These are phyloP conservation scores for Gryganskiella cystojenkinii DNA, from an alignment of 192 early-diverging fungal genomes.

Conservation along the genomic window DNA sequence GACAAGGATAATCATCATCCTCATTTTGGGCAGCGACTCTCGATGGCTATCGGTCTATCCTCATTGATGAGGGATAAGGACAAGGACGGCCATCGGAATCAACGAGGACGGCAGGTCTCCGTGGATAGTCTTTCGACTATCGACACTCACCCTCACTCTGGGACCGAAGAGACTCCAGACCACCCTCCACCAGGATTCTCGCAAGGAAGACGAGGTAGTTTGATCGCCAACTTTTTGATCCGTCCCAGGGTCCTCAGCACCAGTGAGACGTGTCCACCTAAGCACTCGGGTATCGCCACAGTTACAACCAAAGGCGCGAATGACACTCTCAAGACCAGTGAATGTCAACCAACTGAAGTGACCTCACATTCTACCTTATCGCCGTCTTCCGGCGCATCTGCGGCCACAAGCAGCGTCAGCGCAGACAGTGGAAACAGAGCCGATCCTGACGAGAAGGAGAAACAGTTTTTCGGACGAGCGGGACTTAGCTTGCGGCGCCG, in stretches of 20 bases:
- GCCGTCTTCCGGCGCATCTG: too few species aligned
- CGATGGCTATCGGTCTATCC: conserved; percentile 23
- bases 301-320: neutral
- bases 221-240: conserved; percentile 19
- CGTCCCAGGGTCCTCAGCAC: conserved; percentile 7
- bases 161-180: neutral
- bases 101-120: conserved; percentile 1
- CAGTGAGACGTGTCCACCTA: conserved; percentile 4
- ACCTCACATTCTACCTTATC: too few species aligned
- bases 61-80: neutral
- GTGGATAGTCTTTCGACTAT: conserved; percentile 9
- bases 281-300: neutral
- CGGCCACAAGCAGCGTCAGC: too few species aligned
- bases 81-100: neutral
- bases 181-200: neutral
- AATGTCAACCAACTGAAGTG: neutral
- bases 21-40: conserved; percentile 28
- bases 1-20: conserved; percentile 10
- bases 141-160: neutral
- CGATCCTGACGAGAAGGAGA: too few species aligned
- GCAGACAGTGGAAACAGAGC: too few species aligned
- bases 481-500: neutral
- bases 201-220: conserved; percentile 22
- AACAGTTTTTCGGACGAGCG: too few species aligned
- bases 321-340: neutral